Evolutionary conservation across 352 stramenopile species (phyloP).

Genomic region (Globisporangium ultimum): DNA sequence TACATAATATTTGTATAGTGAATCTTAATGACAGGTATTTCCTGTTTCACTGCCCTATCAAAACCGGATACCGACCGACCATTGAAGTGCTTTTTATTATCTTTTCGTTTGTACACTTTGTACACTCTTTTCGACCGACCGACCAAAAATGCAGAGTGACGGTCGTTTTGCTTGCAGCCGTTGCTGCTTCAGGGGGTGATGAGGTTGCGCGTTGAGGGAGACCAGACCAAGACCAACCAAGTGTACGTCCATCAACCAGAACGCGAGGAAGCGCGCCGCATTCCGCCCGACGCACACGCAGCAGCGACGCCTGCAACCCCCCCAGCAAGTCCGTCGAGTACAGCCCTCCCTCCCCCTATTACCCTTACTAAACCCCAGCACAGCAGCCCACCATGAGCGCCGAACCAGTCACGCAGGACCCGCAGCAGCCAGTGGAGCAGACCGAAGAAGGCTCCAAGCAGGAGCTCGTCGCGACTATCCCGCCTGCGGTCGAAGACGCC

Average conservation of each 20-base stretch:
- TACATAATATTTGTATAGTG: not conserved
- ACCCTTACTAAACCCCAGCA: conserved; percentile 8
- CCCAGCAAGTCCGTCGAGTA: not conserved
- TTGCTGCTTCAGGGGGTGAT: conserved; percentile 1
- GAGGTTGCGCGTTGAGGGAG: conserved; percentile 9
- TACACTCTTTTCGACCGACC: conserved; percentile 7
- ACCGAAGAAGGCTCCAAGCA: conserved; percentile 20
- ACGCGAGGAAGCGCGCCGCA: conserved; percentile 1
- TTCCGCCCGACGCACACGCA: not conserved
- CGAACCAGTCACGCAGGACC: conserved; percentile 24
- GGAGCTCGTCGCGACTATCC: conserved; percentile 27
- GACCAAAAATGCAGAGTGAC: not conserved
- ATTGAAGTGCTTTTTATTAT: conserved; percentile 2
- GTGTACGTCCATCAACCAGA: conserved; percentile 7
- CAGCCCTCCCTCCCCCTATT: not conserved
- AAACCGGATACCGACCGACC: conserved; percentile 8
- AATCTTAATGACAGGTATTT: too few relatives aligned
- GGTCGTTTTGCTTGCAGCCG: not conserved
- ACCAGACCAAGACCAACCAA: conserved; percentile 25
- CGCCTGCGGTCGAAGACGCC: conserved; percentile 35
- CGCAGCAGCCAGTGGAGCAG: conserved; percentile 25
- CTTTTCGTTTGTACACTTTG: not conserved
- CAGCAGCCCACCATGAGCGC: conserved; percentile 34
- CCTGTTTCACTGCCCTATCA: not conserved
- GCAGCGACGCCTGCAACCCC: not conserved